Evolutionary conservation across 2,329 filamentous ascomycete species (phyloP).

Genomic region (Ceratocystis eucalypticola): DNA sequence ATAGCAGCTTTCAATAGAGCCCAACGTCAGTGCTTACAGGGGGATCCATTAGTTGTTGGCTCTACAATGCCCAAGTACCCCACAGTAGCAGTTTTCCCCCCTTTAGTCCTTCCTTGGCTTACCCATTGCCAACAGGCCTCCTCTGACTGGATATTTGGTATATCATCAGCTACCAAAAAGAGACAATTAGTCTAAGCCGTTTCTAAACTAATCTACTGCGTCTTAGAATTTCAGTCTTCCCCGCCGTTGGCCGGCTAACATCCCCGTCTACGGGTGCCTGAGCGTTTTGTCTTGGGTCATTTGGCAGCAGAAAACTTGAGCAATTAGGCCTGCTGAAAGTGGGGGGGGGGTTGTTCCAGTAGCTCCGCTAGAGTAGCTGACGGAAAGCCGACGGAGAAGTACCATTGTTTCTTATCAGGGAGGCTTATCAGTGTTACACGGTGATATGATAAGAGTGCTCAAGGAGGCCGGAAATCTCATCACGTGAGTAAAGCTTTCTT

Average conservation of each 20-base stretch:
- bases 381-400: neutral
- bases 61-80: neutral
- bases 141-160: neutral
- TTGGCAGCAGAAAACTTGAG: neutral
- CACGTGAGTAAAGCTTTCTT: neutral
- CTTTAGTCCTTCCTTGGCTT: neutral
- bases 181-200: neutral
- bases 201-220: neutral
- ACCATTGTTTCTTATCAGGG: neutral
- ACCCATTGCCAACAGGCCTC: neutral
- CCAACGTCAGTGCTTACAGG: neutral
- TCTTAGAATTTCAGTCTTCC: neutral
- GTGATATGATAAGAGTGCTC: neutral
- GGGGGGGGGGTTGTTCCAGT: neutral
- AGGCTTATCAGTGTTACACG: neutral
- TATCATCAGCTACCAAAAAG: neutral
- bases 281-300: neutral
- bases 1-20: neutral
- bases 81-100: neutral
- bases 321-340: neutral
- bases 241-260: constrained; percentile 6
- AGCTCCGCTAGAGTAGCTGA: neutral
- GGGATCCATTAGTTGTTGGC: neutral
- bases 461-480: neutral
- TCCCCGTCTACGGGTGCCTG: constrained; percentile 6